These are phyloP conservation scores for Neckera pumila DNA, from an alignment of 225 moss, liverwort and hornwort genomes.

Conservation along the genomic window DNA sequence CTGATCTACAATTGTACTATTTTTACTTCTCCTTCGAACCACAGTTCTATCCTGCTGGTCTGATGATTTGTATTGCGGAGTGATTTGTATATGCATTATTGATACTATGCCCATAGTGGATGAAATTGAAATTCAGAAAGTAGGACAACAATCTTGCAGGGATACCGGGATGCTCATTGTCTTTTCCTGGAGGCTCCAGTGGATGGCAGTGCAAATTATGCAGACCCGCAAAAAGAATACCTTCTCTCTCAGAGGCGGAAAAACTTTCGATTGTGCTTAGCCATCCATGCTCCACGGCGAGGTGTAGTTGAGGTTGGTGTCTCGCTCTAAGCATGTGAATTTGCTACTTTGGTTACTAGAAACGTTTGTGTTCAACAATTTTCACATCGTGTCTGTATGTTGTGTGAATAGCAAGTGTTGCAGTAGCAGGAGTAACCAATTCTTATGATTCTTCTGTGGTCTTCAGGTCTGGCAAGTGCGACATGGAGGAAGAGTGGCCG, in stretches of 20 bases:
- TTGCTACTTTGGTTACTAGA: neutral
- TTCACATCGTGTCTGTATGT: neutral
- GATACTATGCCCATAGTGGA: neutral
- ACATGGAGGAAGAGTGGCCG: slow-evolving; percentile 80
- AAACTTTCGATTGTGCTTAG: slow-evolving; percentile 82
- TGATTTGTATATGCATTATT: neutral
- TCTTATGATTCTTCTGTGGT: neutral
- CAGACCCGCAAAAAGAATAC: slow-evolving; percentile 41
- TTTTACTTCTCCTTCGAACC: neutral
- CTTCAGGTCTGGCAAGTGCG: slow-evolving; percentile 96
- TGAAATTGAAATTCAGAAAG: neutral
- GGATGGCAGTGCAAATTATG: slow-evolving; percentile 73
- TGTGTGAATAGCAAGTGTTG: neutral
- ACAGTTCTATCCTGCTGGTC: neutral
- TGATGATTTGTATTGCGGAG: neutral
- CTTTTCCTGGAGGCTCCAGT: slow-evolving; percentile 87
- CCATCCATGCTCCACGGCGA: slow-evolving; percentile 93
- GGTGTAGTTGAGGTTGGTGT: slow-evolving; percentile 81
- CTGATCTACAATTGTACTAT: neutral
- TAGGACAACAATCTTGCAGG: slow-evolving; percentile 42
- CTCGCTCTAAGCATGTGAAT: neutral
- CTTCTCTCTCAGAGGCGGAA: slow-evolving; percentile 46
- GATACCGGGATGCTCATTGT: slow-evolving; percentile 97
- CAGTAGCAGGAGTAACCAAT: neutral
- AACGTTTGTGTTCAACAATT: neutral